Evolutionary conservation across 768 basidiomycete species (phyloP), one percentile per base, ranked within the genome.

Genomic region (Pulveroboletus frians): DNA sequence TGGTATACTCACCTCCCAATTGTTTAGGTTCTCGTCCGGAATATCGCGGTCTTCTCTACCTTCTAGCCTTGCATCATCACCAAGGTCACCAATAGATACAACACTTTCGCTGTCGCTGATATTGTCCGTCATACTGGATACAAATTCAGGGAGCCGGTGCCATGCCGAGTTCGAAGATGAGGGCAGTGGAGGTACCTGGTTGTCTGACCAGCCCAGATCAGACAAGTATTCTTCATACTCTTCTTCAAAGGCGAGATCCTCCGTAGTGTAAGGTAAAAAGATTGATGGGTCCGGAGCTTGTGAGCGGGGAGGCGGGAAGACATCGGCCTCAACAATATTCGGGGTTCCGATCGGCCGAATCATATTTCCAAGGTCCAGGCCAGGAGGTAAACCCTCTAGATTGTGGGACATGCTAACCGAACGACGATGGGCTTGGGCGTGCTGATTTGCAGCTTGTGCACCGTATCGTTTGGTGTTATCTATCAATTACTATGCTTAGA

Each of bases 41-140:
- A 69, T 68, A 52, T 84, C 85, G 36, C 76, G 74, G 42, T 84
- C 82, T 49, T 84, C 83, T 49, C 79, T 73, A 38, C 76, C 76
- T 56, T 83, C 80, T 50, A 92, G 67, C 44, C 88, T 75, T 49
- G 80, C 72, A 54, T 88, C 90, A 57, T 92, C 85, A 27, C 87
- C 85, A 45, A 97, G 73, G 61, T 97, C 89, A 46, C 88, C 88
- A 50, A 97, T 92, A 17, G 87, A 83, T 15, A 78, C 91, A 18
- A 94, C 88, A 59, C 91, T 96, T 70, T 97, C 96, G 57, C 84
- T 90, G 65, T 98, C 95, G 63, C 90, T 92, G 54, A 96, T 92
- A 18, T 83, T 81, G 60, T 96, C 93, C 27, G 84, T 81, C 56
- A 92, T 85, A 53, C 85, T 84, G 26, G 83, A 76, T 26, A 84